Percentiles rank a stretch among this genome's conserved stretches.
Evolutionary conservation across 106 monocot species (phyloP).

Genomic region (Apostasia shenzhenica): DNA sequence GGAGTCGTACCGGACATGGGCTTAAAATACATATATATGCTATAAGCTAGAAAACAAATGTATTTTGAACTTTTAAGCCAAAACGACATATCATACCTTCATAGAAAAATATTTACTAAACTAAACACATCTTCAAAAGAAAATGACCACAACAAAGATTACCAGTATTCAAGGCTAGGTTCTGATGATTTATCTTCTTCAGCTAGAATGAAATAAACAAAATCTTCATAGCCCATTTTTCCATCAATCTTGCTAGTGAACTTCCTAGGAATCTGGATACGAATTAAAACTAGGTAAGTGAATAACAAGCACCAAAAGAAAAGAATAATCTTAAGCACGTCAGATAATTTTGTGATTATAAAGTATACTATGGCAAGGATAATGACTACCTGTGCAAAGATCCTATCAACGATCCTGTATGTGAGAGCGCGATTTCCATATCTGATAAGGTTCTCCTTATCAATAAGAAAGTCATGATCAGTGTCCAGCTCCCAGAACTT

Average conservation of each 20-base stretch:
- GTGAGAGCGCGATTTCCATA: conserved; percentile 93
- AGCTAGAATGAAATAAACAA: conserved; percentile 89
- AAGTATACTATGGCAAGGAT: conserved; percentile 1
- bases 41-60: too few relatives aligned
- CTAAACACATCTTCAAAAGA: too few relatives aligned
- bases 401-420: conserved; percentile 92
- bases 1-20: too few relatives aligned
- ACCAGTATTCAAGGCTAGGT: conserved; percentile 97
- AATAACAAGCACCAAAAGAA: neutral
- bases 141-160: neutral
- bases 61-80: too few relatives aligned
- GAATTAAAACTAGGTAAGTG: neutral
- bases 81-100: too few relatives aligned
- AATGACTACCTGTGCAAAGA: conserved; percentile 74
- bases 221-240: conserved; percentile 98
- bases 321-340: neutral
- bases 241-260: conserved; percentile 85
- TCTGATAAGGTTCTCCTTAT: conserved; percentile 90
- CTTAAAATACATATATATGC: too few relatives aligned
- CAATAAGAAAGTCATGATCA: conserved; percentile 94
- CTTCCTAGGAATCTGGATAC: conserved; percentile 63
- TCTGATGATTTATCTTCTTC: conserved; percentile 97
- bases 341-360: neutral
- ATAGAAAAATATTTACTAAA: too few relatives aligned
- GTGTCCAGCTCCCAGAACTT: conserved; percentile 99